phyloP scores from a whole-genome alignment of 371 early-diverging fungal species.

The Mucor piriformis region DNA sequence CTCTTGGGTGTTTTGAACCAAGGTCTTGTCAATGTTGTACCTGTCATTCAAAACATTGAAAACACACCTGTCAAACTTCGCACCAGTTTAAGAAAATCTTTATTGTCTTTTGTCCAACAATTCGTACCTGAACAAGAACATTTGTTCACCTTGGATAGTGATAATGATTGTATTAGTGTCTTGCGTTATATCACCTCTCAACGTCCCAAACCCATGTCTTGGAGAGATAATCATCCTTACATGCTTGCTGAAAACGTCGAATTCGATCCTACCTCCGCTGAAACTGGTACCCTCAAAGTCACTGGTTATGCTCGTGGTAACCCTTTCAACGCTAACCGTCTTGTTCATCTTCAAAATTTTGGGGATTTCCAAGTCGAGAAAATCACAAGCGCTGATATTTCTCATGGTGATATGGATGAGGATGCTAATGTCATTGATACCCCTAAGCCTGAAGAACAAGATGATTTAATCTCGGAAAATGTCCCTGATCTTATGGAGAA shows the following conservation, averaged over 20 bases:
- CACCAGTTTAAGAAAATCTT: constrained; percentile 76
- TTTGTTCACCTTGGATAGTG: constrained; percentile 63
- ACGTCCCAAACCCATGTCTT: constrained; percentile 75
- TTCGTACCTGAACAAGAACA: constrained; percentile 87
- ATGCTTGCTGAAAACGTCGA: constrained; percentile 78
- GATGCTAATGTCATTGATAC: constrained; percentile 59
- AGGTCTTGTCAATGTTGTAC: constrained; percentile 80
- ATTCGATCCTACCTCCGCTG: constrained; percentile 53
- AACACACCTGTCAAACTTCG: constrained; percentile 68
- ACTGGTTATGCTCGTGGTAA: constrained; percentile 85
- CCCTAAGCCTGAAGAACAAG: constrained; percentile 71
- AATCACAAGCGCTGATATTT: constrained; percentile 38
- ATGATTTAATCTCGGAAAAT: constrained; percentile 76
- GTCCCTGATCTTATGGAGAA: constrained; percentile 87
- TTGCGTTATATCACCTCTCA: constrained; percentile 74
- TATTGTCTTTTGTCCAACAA: constrained; percentile 79
- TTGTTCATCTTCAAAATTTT: constrained; percentile 87
- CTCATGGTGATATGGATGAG: constrained; percentile 44
- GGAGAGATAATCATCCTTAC: constrained; percentile 92
- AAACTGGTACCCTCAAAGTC: constrained; percentile 72
- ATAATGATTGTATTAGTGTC: constrained; percentile 56
- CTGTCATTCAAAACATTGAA: constrained; percentile 75
- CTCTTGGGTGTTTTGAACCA: constrained; percentile 84
- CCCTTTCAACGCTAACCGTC: constrained; percentile 83
- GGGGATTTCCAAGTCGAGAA: constrained; percentile 91